These are phyloP conservation scores for Tulasnella sp. DNA, from an alignment of 768 basidiomycete genomes.

Conservation along the genomic window DNA sequence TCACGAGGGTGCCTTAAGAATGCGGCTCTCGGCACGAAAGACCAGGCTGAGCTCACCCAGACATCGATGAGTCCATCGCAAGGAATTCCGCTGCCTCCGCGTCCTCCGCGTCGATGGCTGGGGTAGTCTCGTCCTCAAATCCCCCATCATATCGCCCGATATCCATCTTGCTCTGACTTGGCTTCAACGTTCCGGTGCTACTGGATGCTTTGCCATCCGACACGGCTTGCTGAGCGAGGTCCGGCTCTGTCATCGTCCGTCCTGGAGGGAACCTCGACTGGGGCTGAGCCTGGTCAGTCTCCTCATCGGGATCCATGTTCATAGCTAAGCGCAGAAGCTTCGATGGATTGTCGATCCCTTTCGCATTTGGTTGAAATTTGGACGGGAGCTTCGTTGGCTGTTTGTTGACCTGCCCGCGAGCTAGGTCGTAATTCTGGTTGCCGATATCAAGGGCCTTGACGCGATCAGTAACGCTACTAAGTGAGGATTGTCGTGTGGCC, in stretches of 20 bases:
- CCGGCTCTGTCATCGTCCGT: neutral
- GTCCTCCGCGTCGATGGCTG: constrained; percentile 55
- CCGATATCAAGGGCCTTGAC: constrained; percentile 13
- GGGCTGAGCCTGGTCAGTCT: neutral
- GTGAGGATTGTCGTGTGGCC: constrained; percentile 11
- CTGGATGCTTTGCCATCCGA: neutral
- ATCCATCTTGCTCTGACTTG: constrained; percentile 45
- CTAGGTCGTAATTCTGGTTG: constrained; percentile 10
- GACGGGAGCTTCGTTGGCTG: constrained; percentile 17
- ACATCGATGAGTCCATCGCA: constrained; percentile 68
- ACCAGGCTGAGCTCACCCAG: constrained; percentile 45
- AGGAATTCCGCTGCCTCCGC: constrained; percentile 69
- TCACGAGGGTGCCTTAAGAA: constrained; percentile 32
- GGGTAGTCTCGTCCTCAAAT: constrained; percentile 60
- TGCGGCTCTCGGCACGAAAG: constrained; percentile 36
- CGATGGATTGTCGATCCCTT: neutral
- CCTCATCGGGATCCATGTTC: constrained; percentile 2
- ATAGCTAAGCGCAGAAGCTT: constrained; percentile 15
- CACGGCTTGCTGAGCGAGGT: neutral
- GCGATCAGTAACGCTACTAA: constrained; percentile 3
- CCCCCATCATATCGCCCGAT: constrained; percentile 88
- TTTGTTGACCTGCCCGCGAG: neutral
- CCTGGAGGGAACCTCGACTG: neutral
- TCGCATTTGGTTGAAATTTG: neutral
- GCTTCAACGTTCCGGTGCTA: neutral